Evolutionary conservation across 2,329 filamentous ascomycete genomes (phyloP), one percentile per base, ranked within the genome.

Genomic region (Fonsecaea erecta): DNA sequence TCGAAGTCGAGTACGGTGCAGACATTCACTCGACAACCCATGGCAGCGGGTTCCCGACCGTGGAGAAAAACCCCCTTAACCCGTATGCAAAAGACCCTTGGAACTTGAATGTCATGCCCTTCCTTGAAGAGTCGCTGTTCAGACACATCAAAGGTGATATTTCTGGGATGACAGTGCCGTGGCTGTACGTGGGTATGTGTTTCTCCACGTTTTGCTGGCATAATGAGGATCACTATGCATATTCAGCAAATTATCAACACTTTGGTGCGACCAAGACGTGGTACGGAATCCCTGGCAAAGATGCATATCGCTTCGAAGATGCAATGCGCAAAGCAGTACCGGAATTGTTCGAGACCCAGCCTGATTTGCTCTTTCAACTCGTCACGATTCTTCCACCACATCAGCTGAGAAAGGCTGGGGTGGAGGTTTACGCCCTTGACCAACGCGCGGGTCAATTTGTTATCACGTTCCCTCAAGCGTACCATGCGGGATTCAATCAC

Each of bases 161-260:
- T 60, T 98, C 95, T 1, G 95, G 95, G 40, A 99, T 99, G 95
- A 99, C 95, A 0, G 94, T 99, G 7, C 95, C 95, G 0, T 99
- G 95, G 95, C 88, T 99, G 2, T 99, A 99, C 75, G 95, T 99
- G 3, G 95, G 95, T 67, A 99, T 99, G 95, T 96, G 96, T 43
- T 99, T 99, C 76, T 99, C 95, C 0, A 98, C 95, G 0, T 99
- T 99, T 75, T 99, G 95, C 78, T 99, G 95, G 95, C 95, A 99
- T 76, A 97, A 97, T 69, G 95, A 99, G 74, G 95, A 99, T 74
- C 95, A 99, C 75, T 97, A 97, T 75, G 90, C 95, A 1, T 99
- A 98, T 75, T 99, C 95, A 0, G 91, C 95, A 59, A 99, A 99
- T 71, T 99, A 98, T 73, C 95, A 99, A 76, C 95, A 99, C 73